Evolutionary conservation across 768 basidiomycete species (phyloP), one percentile per base, ranked within the genome.

Genomic region (Leccinellum luteum): DNA sequence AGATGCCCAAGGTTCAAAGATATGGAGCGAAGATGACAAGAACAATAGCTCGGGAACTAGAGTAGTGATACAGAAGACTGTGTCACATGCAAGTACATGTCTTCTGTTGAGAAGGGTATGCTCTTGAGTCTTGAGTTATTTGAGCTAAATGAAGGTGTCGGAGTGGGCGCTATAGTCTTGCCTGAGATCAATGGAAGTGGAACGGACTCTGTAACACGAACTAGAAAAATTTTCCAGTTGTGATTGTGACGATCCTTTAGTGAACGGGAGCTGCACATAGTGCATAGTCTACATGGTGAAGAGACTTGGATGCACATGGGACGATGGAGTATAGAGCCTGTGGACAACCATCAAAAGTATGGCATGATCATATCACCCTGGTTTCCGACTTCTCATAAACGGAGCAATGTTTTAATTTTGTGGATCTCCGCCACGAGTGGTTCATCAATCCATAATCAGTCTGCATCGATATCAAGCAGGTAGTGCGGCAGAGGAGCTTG

Each of bases 161-260:
- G 73, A 72, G 63, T 78, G 79, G 60, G 79, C 76, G 52, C 77
- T 74, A 62, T 79, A 83, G 56, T 83, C 81, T 85, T 85, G 70
- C 83, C 86, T 31, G 81, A 80, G 78, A 85, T 82, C 19, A 86
- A 72, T 27, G 76, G 76, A 47, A 87, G 69, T 43, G 9, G 19
- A 45, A 28, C 21, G 6, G 75, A 78, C 65, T 83, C 15, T 43
- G 85, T 77, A 21, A n/a, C 64, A 63, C 7, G 68, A 60, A 57
- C 63, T 51, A 48, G 51, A 17, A 19, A 14, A 48, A 45, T 52
- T 66, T 58, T 19, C 51, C 31, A 8, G 77, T 76, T 34, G 63
- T 41, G 45, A 59, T 54, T 34, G 64, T n/a, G n/a, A n/a, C 38
- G 45, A 59, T 55, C 9, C 79, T 78, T 41, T 76, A 28, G 59